These are phyloP conservation scores for Dactylellina sp. DNA, from an alignment of 2,329 filamentous ascomycete genomes.

Conservation along the genomic window DNA sequence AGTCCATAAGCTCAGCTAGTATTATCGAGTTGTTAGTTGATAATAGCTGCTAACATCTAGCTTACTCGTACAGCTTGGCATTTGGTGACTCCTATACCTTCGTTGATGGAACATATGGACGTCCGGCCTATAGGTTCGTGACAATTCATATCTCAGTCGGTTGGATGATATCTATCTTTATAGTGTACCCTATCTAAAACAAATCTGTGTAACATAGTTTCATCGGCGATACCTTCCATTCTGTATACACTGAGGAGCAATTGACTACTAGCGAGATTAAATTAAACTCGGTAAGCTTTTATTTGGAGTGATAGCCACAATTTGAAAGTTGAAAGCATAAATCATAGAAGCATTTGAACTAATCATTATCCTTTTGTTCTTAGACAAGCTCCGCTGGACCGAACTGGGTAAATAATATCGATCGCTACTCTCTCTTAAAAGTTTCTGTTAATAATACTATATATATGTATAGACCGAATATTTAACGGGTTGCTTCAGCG, in stretches of 20 bases:
- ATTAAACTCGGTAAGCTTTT: slow-evolving; percentile 34
- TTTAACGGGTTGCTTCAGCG: slow-evolving; percentile 43
- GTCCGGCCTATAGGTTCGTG: slow-evolving; percentile 28
- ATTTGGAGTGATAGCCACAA: background rate
- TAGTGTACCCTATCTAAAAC: no score
- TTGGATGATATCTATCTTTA: no score
- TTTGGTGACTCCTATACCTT: slow-evolving; percentile 47
- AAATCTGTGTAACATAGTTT: slow-evolving; percentile 19
- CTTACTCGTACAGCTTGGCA: slow-evolving; percentile 19
- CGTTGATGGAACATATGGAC: slow-evolving; percentile 46
- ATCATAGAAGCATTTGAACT: no score
- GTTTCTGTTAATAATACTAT: background rate
- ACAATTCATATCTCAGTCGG: background rate
- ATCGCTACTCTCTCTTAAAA: background rate
- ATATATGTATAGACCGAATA: slow-evolving; percentile 32
- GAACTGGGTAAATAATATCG: slow-evolving; percentile 35
- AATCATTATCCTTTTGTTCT: no score
- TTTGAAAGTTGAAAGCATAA: no score
- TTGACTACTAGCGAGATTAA: slow-evolving; percentile 30
- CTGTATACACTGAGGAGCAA: slow-evolving; percentile 33
- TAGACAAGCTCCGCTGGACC: slow-evolving; percentile 49
- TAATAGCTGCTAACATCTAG: background rate
- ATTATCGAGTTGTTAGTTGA: background rate
- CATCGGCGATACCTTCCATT: slow-evolving; percentile 35
- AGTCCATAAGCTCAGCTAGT: background rate